These are phyloP conservation scores for Aspergillus mulundensis DNA, from an alignment of 495 filamentous ascomycete species.

Conservation along the genomic window DNA sequence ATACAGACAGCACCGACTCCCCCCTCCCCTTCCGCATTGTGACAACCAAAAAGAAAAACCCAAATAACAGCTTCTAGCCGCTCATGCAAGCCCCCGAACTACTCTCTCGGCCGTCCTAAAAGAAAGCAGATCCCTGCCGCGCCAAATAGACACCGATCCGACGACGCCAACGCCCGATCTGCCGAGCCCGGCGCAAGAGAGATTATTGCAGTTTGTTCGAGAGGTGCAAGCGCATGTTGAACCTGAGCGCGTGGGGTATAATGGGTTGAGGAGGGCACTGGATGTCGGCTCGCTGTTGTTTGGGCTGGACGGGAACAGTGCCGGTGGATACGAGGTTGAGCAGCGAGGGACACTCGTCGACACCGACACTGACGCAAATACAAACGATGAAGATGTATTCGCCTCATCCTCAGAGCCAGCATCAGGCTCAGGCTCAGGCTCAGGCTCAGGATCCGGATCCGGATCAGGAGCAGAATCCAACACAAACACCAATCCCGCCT, in stretches of 20 bases:
- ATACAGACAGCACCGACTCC: no score
- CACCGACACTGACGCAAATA: background rate
- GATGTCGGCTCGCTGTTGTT: background rate
- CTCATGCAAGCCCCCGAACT: background rate
- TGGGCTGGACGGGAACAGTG: background rate
- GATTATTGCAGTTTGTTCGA: background rate
- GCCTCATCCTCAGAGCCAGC: background rate
- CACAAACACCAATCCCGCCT: no score
- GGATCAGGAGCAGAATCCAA: background rate
- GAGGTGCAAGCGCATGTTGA: background rate
- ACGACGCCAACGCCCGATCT: constrained; percentile 5
- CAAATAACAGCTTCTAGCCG: background rate
- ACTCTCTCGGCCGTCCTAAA: constrained; percentile 6
- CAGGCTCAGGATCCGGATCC: background rate
- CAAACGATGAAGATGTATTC: no score
- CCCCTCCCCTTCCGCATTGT: no score
- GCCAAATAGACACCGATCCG: background rate
- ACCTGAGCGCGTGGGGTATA: background rate
- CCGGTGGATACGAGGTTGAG: background rate
- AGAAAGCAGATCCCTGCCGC: constrained; percentile 15
- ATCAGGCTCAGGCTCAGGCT: background rate
- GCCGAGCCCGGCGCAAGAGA: constrained; percentile 4
- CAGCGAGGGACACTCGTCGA: background rate
- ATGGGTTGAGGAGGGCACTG: background rate
- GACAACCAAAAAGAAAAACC: background rate